Evolutionary conservation across 1,284 basidiomycete species (phyloP).

Genomic region (Rhodotorula sp.): DNA sequence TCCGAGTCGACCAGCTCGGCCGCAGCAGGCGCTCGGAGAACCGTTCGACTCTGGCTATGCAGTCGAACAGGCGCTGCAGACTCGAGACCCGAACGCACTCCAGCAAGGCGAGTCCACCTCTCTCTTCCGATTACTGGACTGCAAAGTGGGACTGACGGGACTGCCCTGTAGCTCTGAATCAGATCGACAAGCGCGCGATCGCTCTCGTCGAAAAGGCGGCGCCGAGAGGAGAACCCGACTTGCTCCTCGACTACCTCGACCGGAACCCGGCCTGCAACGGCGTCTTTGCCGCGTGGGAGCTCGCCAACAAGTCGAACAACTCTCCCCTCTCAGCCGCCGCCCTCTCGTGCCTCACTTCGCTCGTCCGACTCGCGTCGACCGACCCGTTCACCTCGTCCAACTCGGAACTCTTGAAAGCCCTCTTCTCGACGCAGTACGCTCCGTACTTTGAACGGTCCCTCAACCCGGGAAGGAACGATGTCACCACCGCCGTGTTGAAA

Average conservation of each 20-base stretch:
- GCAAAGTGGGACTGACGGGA: too few species aligned
- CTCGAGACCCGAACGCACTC: slow-evolving; percentile 19
- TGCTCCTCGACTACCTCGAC: slow-evolving; percentile 36
- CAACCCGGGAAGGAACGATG: slow-evolving; percentile 41
- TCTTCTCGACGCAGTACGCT: slow-evolving; percentile 27
- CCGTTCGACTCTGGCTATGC: slow-evolving; percentile 23
- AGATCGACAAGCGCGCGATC: slow-evolving; percentile 32
- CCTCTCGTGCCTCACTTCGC: slow-evolving; percentile 32
- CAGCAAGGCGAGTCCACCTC: slow-evolving; percentile 13
- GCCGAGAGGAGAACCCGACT: slow-evolving; percentile 11
- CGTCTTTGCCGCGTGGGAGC: slow-evolving; percentile 37
- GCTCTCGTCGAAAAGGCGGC: slow-evolving; percentile 25
- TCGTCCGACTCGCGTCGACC: slow-evolving; percentile 36
- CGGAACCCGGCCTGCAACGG: slow-evolving; percentile 28
- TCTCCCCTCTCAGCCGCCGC: slow-evolving; percentile 36
- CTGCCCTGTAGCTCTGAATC: slow-evolving; percentile 15
- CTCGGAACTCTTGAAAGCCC: slow-evolving; percentile 30
- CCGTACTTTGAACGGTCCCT: slow-evolving; percentile 34
- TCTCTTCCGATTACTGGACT: background rate
- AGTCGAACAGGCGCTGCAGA: slow-evolving; percentile 27
- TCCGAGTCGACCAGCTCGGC: background rate
- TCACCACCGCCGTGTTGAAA: slow-evolving; percentile 35
- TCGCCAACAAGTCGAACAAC: slow-evolving; percentile 39
- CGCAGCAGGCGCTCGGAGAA: slow-evolving; percentile 8
- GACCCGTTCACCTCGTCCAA: slow-evolving; percentile 28